Evolutionary conservation across 345 rosid species (phyloP), one percentile per base, ranked within the genome.

Genomic region (Acer saccharum): DNA sequence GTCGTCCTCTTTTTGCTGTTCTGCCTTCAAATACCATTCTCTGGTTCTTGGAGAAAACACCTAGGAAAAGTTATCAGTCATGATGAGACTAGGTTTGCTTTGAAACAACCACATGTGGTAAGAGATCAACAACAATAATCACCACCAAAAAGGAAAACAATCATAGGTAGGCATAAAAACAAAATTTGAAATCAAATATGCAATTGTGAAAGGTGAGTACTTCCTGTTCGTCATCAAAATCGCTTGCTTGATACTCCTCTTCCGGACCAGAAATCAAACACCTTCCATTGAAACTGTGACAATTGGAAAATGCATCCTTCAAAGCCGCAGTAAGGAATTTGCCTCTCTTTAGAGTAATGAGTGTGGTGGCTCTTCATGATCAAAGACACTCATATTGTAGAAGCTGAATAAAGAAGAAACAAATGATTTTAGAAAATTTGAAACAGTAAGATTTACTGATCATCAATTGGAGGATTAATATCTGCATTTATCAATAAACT

Each of bases 281-380:
- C 73, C 71, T 77, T 4, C 88, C 76, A n/a, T 77, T 55, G 76
- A 84, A 84, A 54, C 64, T 67, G 57, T 67, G 77, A 82, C 94
- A 92, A 60, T 74, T 81, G 55, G 88, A 86, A 81, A 92, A 87
- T 6, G 85, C 91, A 70, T 85, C 92, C 83, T 85, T 88, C 64
- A 90, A 62, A 39, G 87, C 72, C 55, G 85, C 68, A 63, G 87
- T 25, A 18, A 89, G 77, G 86, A 86, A 82, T 55, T 82, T 87
- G 85, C 92, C 85, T 65, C 83, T 79, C 85, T 25, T 75, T 88
- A 2, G 91, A 57, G 4, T 82, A 81, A 35, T 65, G 80, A 9
- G 69, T 4, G 73, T 48, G 81, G 81, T 35, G 79, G 78, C 68
- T 86, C 90, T 69, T 86, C 94, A 4, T 29, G 68, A 39, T 7